These are phyloP conservation scores for Aspergillus jensenii DNA, from an alignment of 2,329 filamentous ascomycete genomes.

Conservation along the genomic window DNA sequence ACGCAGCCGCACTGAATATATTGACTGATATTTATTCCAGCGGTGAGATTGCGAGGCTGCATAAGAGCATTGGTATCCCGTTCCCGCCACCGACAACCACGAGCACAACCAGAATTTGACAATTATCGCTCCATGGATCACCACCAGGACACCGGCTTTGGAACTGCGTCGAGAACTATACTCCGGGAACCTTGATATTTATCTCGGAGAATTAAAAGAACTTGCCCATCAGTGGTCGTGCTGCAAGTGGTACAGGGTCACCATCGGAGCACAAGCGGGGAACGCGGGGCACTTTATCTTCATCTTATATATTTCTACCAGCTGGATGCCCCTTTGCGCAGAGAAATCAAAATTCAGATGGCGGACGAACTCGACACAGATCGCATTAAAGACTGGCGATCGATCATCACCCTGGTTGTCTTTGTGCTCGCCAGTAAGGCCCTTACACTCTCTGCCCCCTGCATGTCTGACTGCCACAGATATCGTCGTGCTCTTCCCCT, in stretches of 20 bases:
- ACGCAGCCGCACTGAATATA: neutral
- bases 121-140: neutral
- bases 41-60: no score
- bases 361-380: constrained; percentile 48
- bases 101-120: neutral
- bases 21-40: no score
- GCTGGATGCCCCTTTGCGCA: no score
- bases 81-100: neutral
- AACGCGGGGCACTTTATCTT: neutral
- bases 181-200: neutral
- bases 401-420: constrained; percentile 68
- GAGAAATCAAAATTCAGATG: constrained; percentile 17
- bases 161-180: neutral
- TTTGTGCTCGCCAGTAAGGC: constrained; percentile 70
- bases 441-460: neutral
- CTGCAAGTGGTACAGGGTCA: no score
- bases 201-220: neutral
- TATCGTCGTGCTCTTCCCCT: constrained; percentile 68
- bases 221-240: no score
- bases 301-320: no score
- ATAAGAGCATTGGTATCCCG: no score
- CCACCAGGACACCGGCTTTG: no score
- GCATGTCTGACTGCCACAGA: constrained; percentile 46
- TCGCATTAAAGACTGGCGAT: constrained; percentile 64
- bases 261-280: neutral